Conservation (phyloP, 1,139 yeast species). For the Nematodospora anomalae region DNA sequence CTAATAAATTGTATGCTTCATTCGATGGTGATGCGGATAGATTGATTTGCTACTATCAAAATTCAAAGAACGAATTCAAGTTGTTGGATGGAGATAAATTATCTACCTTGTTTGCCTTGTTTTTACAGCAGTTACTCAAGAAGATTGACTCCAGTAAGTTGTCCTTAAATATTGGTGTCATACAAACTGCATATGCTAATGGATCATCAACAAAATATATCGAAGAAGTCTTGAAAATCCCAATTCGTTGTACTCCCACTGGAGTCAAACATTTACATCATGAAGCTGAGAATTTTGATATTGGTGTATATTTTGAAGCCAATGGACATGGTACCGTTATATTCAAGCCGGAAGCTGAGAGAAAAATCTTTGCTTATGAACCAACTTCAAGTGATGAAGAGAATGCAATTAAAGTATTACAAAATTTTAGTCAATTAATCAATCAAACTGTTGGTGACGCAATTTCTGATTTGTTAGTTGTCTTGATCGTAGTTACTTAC, state of each 20-base stretch:
- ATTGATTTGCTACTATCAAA: slow-evolving; percentile 77
- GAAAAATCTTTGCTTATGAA: slow-evolving; percentile 27
- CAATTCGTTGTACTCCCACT: slow-evolving; percentile 88
- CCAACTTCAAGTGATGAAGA: slow-evolving; percentile 20
- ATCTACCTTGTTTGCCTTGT: slow-evolving; percentile 78
- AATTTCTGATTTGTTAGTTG: slow-evolving; percentile 80
- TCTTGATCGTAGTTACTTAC: slow-evolving; percentile 62
- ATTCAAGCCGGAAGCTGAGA: slow-evolving; percentile 62
- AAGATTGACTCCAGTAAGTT: slow-evolving; percentile 38
- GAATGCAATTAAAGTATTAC: slow-evolving; percentile 51
- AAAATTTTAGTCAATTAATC: slow-evolving; percentile 64
- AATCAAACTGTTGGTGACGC: slow-evolving; percentile 99
- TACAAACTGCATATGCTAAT: slow-evolving; percentile 97
- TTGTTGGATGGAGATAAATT: slow-evolving; percentile 93
- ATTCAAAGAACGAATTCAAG: slow-evolving; percentile 49
- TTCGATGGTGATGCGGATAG: slow-evolving; percentile 99
- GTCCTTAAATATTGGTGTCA: slow-evolving; percentile 68
- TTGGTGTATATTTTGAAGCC: slow-evolving; percentile 96
- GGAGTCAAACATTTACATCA: slow-evolving; percentile 97
- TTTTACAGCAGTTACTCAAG: slow-evolving; percentile 53
- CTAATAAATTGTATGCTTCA: slow-evolving; percentile 64
- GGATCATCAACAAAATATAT: slow-evolving; percentile 84
- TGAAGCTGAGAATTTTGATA: slow-evolving; percentile 77
- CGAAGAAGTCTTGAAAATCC: slow-evolving; percentile 60
- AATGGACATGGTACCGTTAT: slow-evolving; percentile 99